These are phyloP conservation scores for Tylopilus subfusipes DNA, from an alignment of 768 basidiomycete genomes.

Conservation along the genomic window DNA sequence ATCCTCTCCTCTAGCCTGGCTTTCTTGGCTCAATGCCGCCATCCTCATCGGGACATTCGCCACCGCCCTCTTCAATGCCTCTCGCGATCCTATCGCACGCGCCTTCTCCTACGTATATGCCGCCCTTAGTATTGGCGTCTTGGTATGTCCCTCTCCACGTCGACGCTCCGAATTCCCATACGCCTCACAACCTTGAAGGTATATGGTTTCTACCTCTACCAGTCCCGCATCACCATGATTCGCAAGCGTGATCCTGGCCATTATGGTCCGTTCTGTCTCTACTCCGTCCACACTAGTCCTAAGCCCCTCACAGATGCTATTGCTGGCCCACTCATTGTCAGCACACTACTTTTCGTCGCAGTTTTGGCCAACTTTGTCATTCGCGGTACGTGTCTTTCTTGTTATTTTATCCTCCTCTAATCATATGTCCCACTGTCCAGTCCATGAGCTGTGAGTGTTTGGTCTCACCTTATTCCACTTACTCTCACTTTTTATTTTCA, in stretches of 20 bases:
- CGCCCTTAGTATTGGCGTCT: slow-evolving; percentile 63
- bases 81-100: slow-evolving; percentile 57
- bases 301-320: slow-evolving; percentile 58
- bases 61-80: slow-evolving; percentile 85
- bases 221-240: slow-evolving; percentile 87
- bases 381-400: slow-evolving; percentile 55
- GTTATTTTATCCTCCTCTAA: not conserved
- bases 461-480: not conserved
- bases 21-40: slow-evolving; percentile 86
- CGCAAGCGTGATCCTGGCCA: slow-evolving; percentile 82
- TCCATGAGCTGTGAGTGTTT: slow-evolving; percentile 54
- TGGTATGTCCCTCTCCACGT: slow-evolving; percentile 39
- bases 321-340: slow-evolving; percentile 79
- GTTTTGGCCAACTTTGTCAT: slow-evolving; percentile 85
- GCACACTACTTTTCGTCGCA: slow-evolving; percentile 78
- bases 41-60: slow-evolving; percentile 82
- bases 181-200: slow-evolving; percentile 40
- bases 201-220: slow-evolving; percentile 85
- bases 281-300: not conserved
- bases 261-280: slow-evolving; percentile 59
- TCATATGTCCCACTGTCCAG: slow-evolving; percentile 30
- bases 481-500: not conserved
- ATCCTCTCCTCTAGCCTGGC: slow-evolving; percentile 64
- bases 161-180: not conserved
- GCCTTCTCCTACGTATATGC: slow-evolving; percentile 85